Conservation (phyloP, 768 basidiomycete genomes). For the Exsudoporus frostii region DNA sequence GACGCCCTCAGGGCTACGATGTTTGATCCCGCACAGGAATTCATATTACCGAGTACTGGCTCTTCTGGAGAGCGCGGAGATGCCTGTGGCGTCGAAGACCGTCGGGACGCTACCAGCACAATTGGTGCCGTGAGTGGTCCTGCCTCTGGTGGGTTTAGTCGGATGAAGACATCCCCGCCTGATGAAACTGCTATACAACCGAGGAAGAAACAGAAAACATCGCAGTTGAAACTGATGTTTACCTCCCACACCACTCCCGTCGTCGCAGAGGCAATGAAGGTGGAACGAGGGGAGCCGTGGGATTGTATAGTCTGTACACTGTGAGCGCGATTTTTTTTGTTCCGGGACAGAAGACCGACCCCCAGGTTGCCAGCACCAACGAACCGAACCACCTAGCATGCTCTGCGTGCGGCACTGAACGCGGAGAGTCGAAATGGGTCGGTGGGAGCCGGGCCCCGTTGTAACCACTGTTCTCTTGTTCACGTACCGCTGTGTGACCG, state of each 20-base stretch:
- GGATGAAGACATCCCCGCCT: background rate
- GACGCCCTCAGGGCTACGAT: slow-evolving; percentile 41
- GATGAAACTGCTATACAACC: slow-evolving; percentile 3
- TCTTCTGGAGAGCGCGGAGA: slow-evolving; percentile 2
- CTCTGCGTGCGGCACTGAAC: slow-evolving; percentile 55
- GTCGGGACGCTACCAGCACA: background rate
- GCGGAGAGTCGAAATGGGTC: slow-evolving; percentile 37
- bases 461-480: background rate
- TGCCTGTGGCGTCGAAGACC: background rate
- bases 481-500: background rate
- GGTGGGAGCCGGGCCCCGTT: background rate
- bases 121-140: background rate
- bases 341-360: background rate
- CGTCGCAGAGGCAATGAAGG: slow-evolving; percentile 25
- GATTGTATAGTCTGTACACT: slow-evolving; percentile 60
- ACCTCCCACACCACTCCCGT: background rate
- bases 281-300: slow-evolving; percentile 43
- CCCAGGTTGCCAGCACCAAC: slow-evolving; percentile 44
- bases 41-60: slow-evolving; percentile 38
- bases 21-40: slow-evolving; percentile 49
- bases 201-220: slow-evolving; percentile 20
- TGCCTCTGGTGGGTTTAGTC: background rate
- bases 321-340: slow-evolving; percentile 38
- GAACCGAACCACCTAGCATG: slow-evolving; percentile 54
- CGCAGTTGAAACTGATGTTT: slow-evolving; percentile 16